Evolutionary conservation across 1,284 basidiomycete species (phyloP), one percentile per base, ranked within the genome.

Genomic region (Tylopilus orsonianus): DNA sequence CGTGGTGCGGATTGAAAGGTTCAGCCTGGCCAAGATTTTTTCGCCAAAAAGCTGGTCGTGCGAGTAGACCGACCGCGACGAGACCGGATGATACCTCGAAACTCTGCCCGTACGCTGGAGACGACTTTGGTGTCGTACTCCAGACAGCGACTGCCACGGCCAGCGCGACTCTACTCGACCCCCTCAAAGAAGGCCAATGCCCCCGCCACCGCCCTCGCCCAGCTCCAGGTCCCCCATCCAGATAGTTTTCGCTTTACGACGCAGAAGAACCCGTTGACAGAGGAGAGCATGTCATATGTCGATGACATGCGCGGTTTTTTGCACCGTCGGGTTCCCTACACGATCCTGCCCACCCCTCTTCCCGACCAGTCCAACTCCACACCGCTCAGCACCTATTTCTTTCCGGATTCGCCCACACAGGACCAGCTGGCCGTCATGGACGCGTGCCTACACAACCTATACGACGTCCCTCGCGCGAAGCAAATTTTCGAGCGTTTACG

Each of bases 391-490:
- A 71, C 82, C 61, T 57, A 80, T 57, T 81, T 85, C 75, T 83
- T 86, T 69, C 74, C 76, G 10, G 78, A 85, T 60, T 78, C 85
- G 0, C 63, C 71, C 0, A 81, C 83, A 0, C 80, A 84, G 62
- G 87, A 91, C 61, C 73, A 78, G 41, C 65, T 89, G 12, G 80
- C 87, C 0, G 77, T 92, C 54, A 86, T 93, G 66, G 82, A 88
- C 56, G 87, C 88, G 1, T 93, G 90, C 63, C 67, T 93, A 16
- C 78, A 85, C 61, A 79, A 85, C 51, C 64, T 81, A 1, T 80
- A 85, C 66, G 84, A 91, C 59, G 82, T 90, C 0, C 74, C 75
- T 0, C 81, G 89, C 14, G 88, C 88, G 8, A 79, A 80, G 54
- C 67, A 71, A 36, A 76, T 91, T 22, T 89, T 91, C 54, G 77